Evolutionary conservation across 2,329 filamentous ascomycete genomes (phyloP).

Genomic region (Beauveria pseudobassiana): DNA sequence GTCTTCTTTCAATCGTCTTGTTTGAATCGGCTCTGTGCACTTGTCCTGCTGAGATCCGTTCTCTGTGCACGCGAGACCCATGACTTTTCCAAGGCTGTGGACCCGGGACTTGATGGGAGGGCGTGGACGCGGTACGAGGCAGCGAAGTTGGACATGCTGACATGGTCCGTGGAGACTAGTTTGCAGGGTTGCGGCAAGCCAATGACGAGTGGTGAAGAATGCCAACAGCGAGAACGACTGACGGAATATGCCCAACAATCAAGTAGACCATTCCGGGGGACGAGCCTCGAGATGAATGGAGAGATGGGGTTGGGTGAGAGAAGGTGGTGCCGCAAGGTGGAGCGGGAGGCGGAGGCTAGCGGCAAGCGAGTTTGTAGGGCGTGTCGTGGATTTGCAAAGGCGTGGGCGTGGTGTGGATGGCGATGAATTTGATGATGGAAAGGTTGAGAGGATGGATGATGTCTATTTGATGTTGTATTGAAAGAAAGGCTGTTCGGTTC

Average conservation of each 20-base stretch:
- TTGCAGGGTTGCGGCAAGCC: no score
- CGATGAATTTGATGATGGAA: neutral
- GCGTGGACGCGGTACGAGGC: neutral
- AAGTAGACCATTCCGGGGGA: neutral
- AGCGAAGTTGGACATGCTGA: no score
- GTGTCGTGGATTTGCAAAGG: neutral
- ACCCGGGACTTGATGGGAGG: neutral
- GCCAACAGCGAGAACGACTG: no score
- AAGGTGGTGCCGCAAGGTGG: neutral
- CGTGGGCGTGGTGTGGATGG: neutral
- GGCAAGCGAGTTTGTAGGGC: neutral
- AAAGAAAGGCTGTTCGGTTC: neutral
- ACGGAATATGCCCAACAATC: neutral
- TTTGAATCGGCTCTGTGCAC: neutral
- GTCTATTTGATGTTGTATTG: no score
- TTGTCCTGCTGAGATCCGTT: neutral
- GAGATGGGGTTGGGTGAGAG: neutral
- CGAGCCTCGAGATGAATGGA: neutral
- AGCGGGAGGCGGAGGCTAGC: neutral
- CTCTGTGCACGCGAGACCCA: neutral
- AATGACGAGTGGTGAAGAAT: no score
- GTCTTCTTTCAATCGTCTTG: neutral
- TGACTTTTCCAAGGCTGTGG: neutral
- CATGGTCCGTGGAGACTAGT: no score
- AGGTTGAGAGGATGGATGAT: neutral